phyloP scores from a whole-genome alignment of 73 alveolate species.

The Paraurostyla sp. region DNA sequence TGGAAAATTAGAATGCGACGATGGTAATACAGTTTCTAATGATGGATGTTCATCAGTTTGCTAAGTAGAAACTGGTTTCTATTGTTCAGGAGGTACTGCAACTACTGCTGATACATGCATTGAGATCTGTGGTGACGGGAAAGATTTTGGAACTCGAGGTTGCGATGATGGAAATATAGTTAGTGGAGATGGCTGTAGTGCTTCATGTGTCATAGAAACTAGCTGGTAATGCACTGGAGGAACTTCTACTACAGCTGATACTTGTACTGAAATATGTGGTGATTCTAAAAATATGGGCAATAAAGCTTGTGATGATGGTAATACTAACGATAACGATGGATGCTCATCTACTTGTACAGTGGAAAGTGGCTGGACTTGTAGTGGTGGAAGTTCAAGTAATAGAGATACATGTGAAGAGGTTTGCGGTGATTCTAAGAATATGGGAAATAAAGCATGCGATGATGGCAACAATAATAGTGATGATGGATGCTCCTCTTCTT shows the following conservation, averaged over 20 bases:
- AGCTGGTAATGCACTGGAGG: conserved; percentile 21
- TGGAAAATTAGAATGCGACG: conserved; percentile 24
- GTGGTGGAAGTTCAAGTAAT: not conserved
- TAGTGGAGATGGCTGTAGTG: conserved; percentile 22
- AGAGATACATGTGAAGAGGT: conserved; percentile 40
- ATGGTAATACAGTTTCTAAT: conserved; percentile 32
- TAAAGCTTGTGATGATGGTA: conserved; percentile 67
- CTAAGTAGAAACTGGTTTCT: not conserved
- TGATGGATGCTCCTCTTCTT: conserved; percentile 75
- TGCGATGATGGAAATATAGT: conserved; percentile 52
- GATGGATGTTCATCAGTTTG: conserved; percentile 48
- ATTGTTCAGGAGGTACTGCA: conserved; percentile 28
- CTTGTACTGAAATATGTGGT: conserved; percentile 37
- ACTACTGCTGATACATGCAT: not conserved
- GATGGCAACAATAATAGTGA: conserved; percentile 65
- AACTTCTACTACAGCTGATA: not conserved
- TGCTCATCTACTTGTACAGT: conserved; percentile 58
- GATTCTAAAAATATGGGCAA: not conserved
- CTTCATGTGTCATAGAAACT: not conserved
- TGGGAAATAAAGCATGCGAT: conserved; percentile 62
- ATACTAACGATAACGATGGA: conserved; percentile 13
- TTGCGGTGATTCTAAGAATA: conserved; percentile 55
- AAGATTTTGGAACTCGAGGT: not conserved
- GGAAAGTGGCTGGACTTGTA: conserved; percentile 61
- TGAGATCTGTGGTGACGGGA: conserved; percentile 43